Evolutionary conservation across 257 asterid genomes (phyloP).

Genomic region (Solanum pimpinellifolium): DNA sequence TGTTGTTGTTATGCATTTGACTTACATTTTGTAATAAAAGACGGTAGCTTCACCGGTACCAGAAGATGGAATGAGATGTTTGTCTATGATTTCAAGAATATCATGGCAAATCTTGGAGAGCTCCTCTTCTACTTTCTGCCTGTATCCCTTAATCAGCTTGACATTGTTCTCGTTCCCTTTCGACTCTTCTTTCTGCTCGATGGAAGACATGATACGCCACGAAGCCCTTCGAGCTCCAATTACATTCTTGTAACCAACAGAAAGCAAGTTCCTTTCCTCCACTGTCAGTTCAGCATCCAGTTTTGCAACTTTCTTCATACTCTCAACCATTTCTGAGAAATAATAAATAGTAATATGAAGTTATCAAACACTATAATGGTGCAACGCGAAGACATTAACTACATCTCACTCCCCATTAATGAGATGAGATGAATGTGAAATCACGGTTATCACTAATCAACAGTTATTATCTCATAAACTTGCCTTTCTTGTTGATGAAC

Average conservation of each 20-base stretch:
- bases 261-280: conserved; percentile 79
- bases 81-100: neutral
- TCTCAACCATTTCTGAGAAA: conserved; percentile 70
- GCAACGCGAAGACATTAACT: no score
- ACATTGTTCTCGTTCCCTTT: conserved; percentile 19
- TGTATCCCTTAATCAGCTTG: neutral
- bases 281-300: conserved; percentile 73
- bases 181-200: conserved; percentile 79
- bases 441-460: neutral
- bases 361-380: neutral
- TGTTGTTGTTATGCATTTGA: neutral
- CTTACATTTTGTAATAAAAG: conserved; percentile 61
- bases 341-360: neutral
- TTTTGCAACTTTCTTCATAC: conserved; percentile 69
- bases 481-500: neutral
- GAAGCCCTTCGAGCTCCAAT: conserved; percentile 92
- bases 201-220: conserved; percentile 87
- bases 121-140: neutral
- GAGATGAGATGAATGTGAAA: no score
- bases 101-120: neutral
- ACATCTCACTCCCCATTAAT: neutral
- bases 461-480: neutral
- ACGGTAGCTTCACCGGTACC: neutral
- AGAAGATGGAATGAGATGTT: conserved; percentile 1
- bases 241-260: conserved; percentile 91